Percentiles rank a stretch among this genome's conserved stretches.
Evolutionary conservation across 306 rosid genomes (phyloP).

Genomic region (Lathyrus sativus): DNA sequence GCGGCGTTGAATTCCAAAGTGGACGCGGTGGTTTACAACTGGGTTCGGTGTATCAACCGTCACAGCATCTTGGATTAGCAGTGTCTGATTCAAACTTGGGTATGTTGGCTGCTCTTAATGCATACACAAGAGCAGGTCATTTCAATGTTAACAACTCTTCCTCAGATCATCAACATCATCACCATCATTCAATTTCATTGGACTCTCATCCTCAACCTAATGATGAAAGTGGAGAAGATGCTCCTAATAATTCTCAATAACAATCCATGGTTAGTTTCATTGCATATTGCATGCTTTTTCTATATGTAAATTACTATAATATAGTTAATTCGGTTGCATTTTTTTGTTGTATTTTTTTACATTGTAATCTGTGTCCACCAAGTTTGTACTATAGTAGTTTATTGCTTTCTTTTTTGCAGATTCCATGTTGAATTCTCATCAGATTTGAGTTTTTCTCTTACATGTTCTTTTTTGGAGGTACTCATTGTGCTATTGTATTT

Average conservation of each 20-base stretch:
- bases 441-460: constrained; percentile 20
- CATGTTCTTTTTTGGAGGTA: constrained; percentile 31
- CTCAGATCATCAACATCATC: constrained; percentile 48
- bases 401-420: constrained; percentile 50
- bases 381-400: constrained; percentile 16
- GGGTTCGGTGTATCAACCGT: constrained; percentile 67
- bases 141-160: constrained; percentile 51
- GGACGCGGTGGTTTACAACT: constrained; percentile 57
- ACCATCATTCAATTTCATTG: constrained; percentile 5
- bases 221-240: constrained; percentile 73
- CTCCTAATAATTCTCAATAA: constrained; percentile 64
- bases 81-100: constrained; percentile 86
- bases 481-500: constrained; percentile 44
- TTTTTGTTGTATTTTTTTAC: neutral
- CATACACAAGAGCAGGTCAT: constrained; percentile 60
- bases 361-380: constrained; percentile 37
- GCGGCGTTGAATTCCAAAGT: constrained; percentile 64
- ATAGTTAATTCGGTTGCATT: constrained; percentile 6
- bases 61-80: constrained; percentile 74
- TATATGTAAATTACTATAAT: constrained; percentile 1
- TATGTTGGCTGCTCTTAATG: constrained; percentile 83
- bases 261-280: constrained; percentile 47
- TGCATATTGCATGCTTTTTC: constrained; percentile 1
- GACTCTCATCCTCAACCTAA: constrained; percentile 18
- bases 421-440: constrained; percentile 43